These are phyloP conservation scores for Plasmodium sp. DNA, from an alignment of 169 alveolate species.

Conservation along the genomic window DNA sequence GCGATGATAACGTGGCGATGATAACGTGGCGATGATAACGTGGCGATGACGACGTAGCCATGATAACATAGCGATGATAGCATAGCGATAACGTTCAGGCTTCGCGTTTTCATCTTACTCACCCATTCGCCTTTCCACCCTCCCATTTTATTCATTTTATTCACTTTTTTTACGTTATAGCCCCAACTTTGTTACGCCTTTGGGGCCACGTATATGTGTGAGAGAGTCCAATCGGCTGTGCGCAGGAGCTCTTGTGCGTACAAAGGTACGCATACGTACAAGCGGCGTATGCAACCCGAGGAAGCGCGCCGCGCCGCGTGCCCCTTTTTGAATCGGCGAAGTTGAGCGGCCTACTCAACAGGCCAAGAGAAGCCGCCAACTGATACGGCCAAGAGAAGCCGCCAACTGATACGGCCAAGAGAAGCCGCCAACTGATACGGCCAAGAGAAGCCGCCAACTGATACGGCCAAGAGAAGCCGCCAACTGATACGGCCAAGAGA, in stretches of 20 bases:
- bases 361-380: neutral
- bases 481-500: neutral
- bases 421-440: too few relatives aligned
- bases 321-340: neutral
- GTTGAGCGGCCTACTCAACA: neutral
- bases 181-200: neutral
- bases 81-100: neutral
- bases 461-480: neutral
- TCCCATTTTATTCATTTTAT: neutral
- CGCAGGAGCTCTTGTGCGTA: neutral
- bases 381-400: neutral
- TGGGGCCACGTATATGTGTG: neutral
- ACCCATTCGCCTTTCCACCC: neutral
- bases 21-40: neutral
- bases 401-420: neutral
- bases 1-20: neutral
- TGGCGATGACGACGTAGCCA: neutral
- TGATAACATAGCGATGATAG: neutral
- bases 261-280: neutral
- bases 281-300: neutral
- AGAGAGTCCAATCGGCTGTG: neutral
- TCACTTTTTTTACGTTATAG: neutral
- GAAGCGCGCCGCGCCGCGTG: neutral
- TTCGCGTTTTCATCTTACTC: neutral
- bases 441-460: neutral